These are phyloP conservation scores for Saccharomyces pastorianus DNA, from an alignment of 1,139 yeast species.

Conservation along the genomic window DNA sequence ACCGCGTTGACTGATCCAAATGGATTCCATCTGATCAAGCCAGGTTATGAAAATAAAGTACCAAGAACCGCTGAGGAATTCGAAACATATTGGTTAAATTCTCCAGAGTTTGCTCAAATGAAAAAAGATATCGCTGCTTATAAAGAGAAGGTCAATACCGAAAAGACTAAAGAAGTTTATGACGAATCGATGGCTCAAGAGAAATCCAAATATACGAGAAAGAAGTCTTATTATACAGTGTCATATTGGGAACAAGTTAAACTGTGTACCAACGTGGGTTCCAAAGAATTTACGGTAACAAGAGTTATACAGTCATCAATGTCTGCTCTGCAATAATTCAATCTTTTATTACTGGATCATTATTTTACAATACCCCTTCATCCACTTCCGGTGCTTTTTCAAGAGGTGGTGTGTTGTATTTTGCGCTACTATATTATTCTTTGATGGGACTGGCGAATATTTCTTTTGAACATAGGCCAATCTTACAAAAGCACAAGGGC, in stretches of 20 bases:
- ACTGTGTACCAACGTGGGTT: constrained; percentile 43
- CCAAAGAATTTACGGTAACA: constrained; percentile 46
- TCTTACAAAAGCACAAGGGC: constrained; percentile 48
- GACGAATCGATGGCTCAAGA: constrained; percentile 37
- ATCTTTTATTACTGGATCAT: constrained; percentile 43
- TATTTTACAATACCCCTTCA: constrained; percentile 38
- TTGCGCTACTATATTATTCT: constrained; percentile 45
- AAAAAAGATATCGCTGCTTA: constrained; percentile 41
- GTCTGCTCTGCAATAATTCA: constrained; percentile 42
- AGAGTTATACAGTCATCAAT: constrained; percentile 41
- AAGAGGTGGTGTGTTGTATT: constrained; percentile 51
- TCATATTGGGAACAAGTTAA: constrained; percentile 41
- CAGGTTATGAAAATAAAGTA: constrained; percentile 51
- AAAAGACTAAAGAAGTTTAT: constrained; percentile 35
- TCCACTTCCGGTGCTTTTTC: constrained; percentile 46
- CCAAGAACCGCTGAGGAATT: constrained; percentile 68
- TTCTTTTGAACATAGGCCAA: constrained; percentile 44
- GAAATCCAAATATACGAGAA: constrained; percentile 34
- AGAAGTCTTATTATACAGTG: constrained; percentile 41
- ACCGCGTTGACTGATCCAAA: constrained; percentile 48
- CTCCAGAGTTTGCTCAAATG: constrained; percentile 41
- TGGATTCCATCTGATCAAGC: constrained; percentile 30
- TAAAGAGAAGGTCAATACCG: constrained; percentile 35
- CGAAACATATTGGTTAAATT: constrained; percentile 55
- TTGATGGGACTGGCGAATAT: constrained; percentile 51